A percentile compares a stretch with the other conserved stretches of the same genome.
Evolutionary conservation across 352 stramenopile species (phyloP).

Genomic region (Globisporangium cystogenes): DNA sequence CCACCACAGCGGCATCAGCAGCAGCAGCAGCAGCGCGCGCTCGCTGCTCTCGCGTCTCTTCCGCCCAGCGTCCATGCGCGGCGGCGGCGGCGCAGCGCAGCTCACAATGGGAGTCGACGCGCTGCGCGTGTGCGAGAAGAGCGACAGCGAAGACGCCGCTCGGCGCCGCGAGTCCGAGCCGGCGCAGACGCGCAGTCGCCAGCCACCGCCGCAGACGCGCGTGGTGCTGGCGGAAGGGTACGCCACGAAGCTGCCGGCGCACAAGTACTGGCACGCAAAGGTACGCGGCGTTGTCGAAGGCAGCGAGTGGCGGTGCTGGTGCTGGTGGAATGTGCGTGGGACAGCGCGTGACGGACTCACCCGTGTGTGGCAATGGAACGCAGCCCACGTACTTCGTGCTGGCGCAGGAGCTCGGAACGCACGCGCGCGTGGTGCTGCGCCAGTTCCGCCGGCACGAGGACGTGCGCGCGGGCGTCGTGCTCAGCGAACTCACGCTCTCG

Average conservation of each 20-base stretch:
- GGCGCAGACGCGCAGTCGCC: not conserved
- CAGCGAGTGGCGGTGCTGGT: not conserved
- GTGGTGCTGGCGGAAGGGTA: constrained; percentile 40
- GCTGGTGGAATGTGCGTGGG: no score
- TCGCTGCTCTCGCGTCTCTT: constrained; percentile 22
- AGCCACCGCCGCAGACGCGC: constrained; percentile 2
- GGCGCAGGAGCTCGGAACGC: constrained; percentile 19
- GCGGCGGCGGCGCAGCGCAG: constrained; percentile 1
- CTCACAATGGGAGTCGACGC: constrained; percentile 1
- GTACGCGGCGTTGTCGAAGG: constrained; percentile 5
- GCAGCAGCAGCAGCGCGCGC: constrained; percentile 5
- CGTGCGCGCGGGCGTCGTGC: constrained; percentile 14
- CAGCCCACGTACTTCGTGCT: constrained; percentile 53
- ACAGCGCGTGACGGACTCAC: no score
- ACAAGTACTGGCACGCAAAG: constrained; percentile 58
- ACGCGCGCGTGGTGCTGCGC: constrained; percentile 26
- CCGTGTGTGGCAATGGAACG: no score
- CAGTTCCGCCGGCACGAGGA: constrained; percentile 46
- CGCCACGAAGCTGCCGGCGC: constrained; percentile 42
- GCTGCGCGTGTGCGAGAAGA: constrained; percentile 6
- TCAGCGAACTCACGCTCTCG: constrained; percentile 43
- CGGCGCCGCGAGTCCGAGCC: constrained; percentile 2
- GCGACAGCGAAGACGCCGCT: not conserved
- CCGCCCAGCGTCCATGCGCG: constrained; percentile 11
- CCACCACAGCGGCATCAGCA: not conserved